Base-by-base conservation (phyloP, 352 stramenopile species). In the Globisporangium spiculum region DNA sequence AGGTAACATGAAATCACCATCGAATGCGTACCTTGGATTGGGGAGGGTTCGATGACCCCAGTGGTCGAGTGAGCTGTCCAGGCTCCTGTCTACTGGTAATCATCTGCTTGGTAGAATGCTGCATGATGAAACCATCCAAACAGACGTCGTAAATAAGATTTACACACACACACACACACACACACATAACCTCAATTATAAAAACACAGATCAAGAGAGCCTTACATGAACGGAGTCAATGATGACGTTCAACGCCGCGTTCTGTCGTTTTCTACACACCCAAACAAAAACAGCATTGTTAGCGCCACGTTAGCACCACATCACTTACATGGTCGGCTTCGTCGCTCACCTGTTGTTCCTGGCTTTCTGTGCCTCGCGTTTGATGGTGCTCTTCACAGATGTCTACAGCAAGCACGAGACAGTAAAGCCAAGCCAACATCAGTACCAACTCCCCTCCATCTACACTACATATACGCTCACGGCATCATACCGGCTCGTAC, bases 251-350 rank as follows among this genome's bases (percentile, higher is more conserved):
- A 70, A 3, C 32, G 46, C 57, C 57, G 65, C 57, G 53, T 66
- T 70, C 46, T 70, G 65, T 20, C 64, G 64, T 34, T 69, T 69
- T 30, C 64, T 69, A 16, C 9, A 22, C 12, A 12, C 44, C 1
- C 26, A 60, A 10, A 36, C 22, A 38, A 36, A 10, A 68, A 0
- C 9, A 26, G 26, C 48, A 60, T 6, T 9, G 26, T 54, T 6
- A 64, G 41, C 38, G 27, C 8, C 7, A 10, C 7, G 6, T 27
- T 41, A 20, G 24, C 41, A 5, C 24, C 16, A 41, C 3, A 24
- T n/a, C 60, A 32, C 26, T 7, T 9, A 22, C 20, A 46, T 32
- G 14, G 7, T 54, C 6, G 6, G 7, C 30, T 4, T 32, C 14
- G 18, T 34, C 34, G 32, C 30, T 60, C 12, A 61, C 38, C 54